Conservation (phyloP, 257 asterid species). For the Lithospermum erythrorhizon region DNA sequence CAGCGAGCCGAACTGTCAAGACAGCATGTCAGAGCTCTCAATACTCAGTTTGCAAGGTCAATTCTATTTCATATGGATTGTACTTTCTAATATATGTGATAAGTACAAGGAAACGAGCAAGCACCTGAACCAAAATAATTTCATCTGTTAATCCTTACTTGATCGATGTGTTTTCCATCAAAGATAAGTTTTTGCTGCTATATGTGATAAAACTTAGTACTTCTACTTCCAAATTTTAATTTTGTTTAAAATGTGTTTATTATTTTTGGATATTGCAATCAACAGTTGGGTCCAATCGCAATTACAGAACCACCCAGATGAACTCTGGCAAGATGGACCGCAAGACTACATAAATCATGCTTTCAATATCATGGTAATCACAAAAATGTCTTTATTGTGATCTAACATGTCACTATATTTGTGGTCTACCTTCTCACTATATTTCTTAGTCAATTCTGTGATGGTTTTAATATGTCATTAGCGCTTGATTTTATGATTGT, state of each 20-base stretch:
- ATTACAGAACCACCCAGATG: slow-evolving; percentile 81
- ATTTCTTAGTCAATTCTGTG: not conserved
- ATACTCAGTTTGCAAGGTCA: slow-evolving; percentile 85
- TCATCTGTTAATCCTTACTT: too few species aligned
- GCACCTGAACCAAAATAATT: not conserved
- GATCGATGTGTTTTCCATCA: not conserved
- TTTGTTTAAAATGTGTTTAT: not conserved
- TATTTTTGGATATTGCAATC: slow-evolving; percentile 5
- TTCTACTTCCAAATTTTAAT: not conserved
- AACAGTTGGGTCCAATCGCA: slow-evolving; percentile 91
- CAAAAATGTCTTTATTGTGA: slow-evolving; percentile 8
- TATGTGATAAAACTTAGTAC: not conserved
- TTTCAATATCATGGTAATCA: slow-evolving; percentile 58
- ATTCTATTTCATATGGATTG: not conserved
- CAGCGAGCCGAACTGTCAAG: slow-evolving; percentile 77
- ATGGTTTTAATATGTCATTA: too few species aligned
- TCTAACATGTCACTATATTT: not conserved
- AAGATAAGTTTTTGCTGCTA: not conserved
- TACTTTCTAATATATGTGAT: not conserved
- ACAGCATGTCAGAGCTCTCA: slow-evolving; percentile 94
- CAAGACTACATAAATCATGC: slow-evolving; percentile 85
- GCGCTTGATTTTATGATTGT: too few species aligned
- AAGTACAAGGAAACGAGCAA: not conserved
- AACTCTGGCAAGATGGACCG: slow-evolving; percentile 95
- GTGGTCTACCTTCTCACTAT: too few species aligned